Conservation (phyloP, 176 grass and related monocot species). For the Elaeis guineensis region DNA sequence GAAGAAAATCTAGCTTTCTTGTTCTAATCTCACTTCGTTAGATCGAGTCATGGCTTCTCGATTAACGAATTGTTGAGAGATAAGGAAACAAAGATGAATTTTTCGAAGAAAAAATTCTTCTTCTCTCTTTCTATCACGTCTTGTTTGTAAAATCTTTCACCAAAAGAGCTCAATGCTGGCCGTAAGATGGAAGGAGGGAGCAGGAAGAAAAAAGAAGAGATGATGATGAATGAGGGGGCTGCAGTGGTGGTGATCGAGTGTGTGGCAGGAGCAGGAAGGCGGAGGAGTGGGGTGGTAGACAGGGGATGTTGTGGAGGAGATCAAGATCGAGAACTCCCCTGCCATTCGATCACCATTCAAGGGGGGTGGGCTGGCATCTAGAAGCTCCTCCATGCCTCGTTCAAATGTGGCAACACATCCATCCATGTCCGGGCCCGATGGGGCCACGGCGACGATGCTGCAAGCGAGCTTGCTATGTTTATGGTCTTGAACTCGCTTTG, state of each 20-base stretch:
- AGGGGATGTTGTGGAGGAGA: conserved; percentile 65
- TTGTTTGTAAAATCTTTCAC: too few relatives aligned
- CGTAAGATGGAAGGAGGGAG: not conserved
- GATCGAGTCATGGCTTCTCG: too few relatives aligned
- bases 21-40: too few relatives aligned
- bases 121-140: too few relatives aligned
- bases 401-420: conserved; percentile 72
- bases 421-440: conserved; percentile 59
- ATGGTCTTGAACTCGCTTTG: too few relatives aligned
- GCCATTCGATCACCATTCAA: conserved; percentile 74
- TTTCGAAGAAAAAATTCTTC: too few relatives aligned
- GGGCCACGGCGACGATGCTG: conserved; percentile 1
- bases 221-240: conserved; percentile 19
- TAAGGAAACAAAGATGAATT: too few relatives aligned
- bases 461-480: too few relatives aligned
- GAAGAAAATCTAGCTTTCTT: too few relatives aligned
- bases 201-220: not conserved
- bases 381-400: conserved; percentile 71
- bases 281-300: conserved; percentile 66
- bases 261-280: conserved; percentile 65
- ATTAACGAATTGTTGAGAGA: too few relatives aligned
- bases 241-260: conserved; percentile 68
- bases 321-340: conserved; percentile 39
- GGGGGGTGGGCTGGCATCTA: conserved; percentile 58
- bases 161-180: too few relatives aligned